A percentile compares a stretch with the other conserved stretches of the same genome.
These are phyloP conservation scores for Teratosphaeriaceae sp. DNA, from an alignment of 2,329 filamentous ascomycete genomes.

Conservation along the genomic window DNA sequence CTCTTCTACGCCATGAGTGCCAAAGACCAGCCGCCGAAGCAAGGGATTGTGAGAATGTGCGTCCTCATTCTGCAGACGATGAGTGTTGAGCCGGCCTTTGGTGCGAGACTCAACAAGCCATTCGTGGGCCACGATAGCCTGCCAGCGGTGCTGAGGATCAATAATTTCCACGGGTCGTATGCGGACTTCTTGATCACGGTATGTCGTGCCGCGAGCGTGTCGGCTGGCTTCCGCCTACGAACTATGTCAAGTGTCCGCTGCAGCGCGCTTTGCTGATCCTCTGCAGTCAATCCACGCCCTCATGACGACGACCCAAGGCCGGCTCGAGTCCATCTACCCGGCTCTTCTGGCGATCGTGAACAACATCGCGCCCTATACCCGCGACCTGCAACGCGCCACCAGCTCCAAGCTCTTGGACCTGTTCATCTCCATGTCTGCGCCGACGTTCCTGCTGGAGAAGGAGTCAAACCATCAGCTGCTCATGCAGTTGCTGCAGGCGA, in stretches of 20 bases:
- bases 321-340: slow-evolving; percentile 84
- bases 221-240: too few species aligned
- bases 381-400: slow-evolving; percentile 66
- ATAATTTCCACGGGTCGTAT: slow-evolving; percentile 82
- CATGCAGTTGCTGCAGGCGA: slow-evolving; percentile 74
- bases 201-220: too few species aligned
- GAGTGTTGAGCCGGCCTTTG: slow-evolving; percentile 88
- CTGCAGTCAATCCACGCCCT: slow-evolving; percentile 78
- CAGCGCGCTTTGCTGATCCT: background rate
- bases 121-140: slow-evolving; percentile 88
- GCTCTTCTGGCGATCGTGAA: slow-evolving; percentile 87
- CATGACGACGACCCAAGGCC: slow-evolving; percentile 86
- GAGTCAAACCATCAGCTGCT: slow-evolving; percentile 83
- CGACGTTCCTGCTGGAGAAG: slow-evolving; percentile 85
- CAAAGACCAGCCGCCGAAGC: slow-evolving; percentile 76
- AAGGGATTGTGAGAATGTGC: slow-evolving; percentile 92
- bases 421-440: slow-evolving; percentile 87
- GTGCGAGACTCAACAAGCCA: slow-evolving; percentile 77
- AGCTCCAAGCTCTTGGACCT: slow-evolving; percentile 80
- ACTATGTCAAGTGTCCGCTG: background rate
- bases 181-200: slow-evolving; percentile 90
- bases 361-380: slow-evolving; percentile 80
- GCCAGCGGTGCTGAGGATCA: slow-evolving; percentile 71
- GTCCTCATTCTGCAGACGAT: slow-evolving; percentile 94
- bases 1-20: slow-evolving; percentile 91